Evolutionary conservation across 371 early-diverging fungal genomes (phyloP).

Genomic region (Mucor plumbeus): DNA sequence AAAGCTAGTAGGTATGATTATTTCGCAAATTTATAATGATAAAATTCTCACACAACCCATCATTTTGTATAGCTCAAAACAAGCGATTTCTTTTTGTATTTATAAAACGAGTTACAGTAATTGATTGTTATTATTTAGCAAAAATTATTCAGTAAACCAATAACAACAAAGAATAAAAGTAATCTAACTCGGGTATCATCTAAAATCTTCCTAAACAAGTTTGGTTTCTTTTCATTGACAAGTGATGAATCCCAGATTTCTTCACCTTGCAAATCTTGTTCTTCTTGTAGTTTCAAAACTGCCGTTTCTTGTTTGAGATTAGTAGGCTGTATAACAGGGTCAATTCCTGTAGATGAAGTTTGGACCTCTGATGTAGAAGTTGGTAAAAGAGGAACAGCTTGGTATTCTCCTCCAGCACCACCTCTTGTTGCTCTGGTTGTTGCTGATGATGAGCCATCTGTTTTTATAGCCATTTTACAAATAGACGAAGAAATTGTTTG

Average conservation of each 20-base stretch:
- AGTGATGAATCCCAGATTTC: constrained; percentile 21
- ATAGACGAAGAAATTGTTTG: constrained; percentile 52
- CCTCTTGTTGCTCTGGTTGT: neutral
- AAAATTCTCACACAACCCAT: no score
- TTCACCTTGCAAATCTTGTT: constrained; percentile 9
- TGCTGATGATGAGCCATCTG: neutral
- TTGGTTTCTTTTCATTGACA: constrained; percentile 11
- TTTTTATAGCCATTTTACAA: constrained; percentile 14
- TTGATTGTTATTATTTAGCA: constrained; percentile 5
- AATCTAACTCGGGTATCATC: constrained; percentile 25
- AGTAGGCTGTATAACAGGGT: neutral
- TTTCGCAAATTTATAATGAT: no score
- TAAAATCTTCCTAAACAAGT: constrained; percentile 8
- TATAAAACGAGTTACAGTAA: no score
- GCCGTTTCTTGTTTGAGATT: neutral
- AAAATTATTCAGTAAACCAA: constrained; percentile 21
- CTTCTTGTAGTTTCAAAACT: neutral
- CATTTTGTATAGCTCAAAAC: no score
- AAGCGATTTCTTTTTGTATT: no score
- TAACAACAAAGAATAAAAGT: constrained; percentile 17
- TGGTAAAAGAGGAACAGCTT: constrained; percentile 30
- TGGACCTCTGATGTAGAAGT: constrained; percentile 11
- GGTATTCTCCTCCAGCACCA: constrained; percentile 5
- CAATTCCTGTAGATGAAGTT: neutral
- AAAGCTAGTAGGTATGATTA: no score